Evolutionary conservation across 148 eudicot species (phyloP).

Genomic region (Fallopia convolvulus): DNA sequence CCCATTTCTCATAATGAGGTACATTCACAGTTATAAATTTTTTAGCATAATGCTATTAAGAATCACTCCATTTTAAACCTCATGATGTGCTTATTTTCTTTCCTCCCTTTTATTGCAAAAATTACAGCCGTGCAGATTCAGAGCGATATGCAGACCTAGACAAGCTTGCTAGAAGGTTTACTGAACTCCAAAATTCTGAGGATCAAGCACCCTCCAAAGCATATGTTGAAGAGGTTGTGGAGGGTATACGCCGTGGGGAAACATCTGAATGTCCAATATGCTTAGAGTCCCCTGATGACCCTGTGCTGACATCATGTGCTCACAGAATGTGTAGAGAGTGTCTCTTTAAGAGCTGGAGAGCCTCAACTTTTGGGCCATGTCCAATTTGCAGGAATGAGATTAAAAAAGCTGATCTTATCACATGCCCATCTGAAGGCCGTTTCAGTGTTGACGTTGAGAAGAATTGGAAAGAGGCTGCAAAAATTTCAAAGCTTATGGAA

Average conservation of each 20-base stretch:
- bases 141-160: conserved; percentile 30
- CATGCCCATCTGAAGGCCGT: conserved; percentile 47
- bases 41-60: background rate
- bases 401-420: conserved; percentile 46
- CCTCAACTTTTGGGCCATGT: conserved; percentile 35
- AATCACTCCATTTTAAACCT: background rate
- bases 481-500: conserved; percentile 42
- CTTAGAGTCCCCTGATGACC: conserved; percentile 59
- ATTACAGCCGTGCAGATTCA: conserved; percentile 47
- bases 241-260: conserved; percentile 37
- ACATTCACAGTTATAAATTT: background rate
- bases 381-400: conserved; percentile 56
- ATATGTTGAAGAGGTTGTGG: conserved; percentile 57
- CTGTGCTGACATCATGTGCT: conserved; percentile 60
- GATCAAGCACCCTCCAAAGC: conserved; percentile 34
- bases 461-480: conserved; percentile 59
- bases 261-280: conserved; percentile 61
- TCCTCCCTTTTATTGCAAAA: background rate
- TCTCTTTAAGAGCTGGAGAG: conserved; percentile 51
- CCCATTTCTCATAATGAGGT: conserved; percentile 77
- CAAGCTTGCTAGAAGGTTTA: conserved; percentile 49
- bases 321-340: conserved; percentile 71
- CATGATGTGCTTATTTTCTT: background rate
- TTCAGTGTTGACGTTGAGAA: conserved; percentile 48
- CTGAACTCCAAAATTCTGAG: background rate